A percentile compares a stretch with the other conserved stretches of the same genome.
These are phyloP conservation scores for Helianthus tuberosus DNA, from an alignment of 129 eudicot species.

Conservation along the genomic window DNA sequence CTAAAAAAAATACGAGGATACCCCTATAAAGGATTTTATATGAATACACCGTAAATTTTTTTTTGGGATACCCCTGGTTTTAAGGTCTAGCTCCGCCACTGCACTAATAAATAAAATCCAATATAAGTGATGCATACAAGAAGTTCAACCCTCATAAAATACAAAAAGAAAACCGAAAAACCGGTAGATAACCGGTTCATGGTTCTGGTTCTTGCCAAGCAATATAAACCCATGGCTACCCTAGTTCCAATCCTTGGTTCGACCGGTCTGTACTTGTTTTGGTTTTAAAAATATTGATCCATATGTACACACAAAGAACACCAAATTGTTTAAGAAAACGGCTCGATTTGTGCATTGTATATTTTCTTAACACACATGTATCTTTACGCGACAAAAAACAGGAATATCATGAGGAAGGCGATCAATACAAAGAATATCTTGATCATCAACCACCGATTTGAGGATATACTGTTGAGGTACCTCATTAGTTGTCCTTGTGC, in stretches of 20 bases:
- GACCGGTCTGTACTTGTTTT: neutral
- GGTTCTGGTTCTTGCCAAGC: neutral
- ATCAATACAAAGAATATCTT: slow-evolving; percentile 85
- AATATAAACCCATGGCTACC: slow-evolving; percentile 4
- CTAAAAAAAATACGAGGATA: too few relatives aligned
- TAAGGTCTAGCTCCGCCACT: too few relatives aligned
- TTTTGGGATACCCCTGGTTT: too few relatives aligned
- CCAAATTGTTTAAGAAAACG: slow-evolving; percentile 13
- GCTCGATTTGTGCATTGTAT: slow-evolving; percentile 18
- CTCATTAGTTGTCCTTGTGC: slow-evolving; percentile 82
- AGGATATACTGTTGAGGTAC: slow-evolving; percentile 87
- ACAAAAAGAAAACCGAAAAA: neutral
- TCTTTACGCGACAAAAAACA: slow-evolving; percentile 73
- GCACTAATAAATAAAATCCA: too few relatives aligned
- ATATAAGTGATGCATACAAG: slow-evolving; percentile 10
- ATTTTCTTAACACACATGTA: neutral
- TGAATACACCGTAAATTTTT: too few relatives aligned
- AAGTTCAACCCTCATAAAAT: neutral
- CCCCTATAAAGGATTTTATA: neutral
- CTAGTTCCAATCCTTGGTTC: neutral
- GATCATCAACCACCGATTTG: slow-evolving; percentile 90
- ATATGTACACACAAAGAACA: slow-evolving; percentile 21
- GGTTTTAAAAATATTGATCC: slow-evolving; percentile 1
- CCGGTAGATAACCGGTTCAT: neutral
- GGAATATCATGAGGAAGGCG: slow-evolving; percentile 77